These are phyloP conservation scores for Zymoseptoria brevis DNA, from an alignment of 2,329 filamentous ascomycete genomes.

Conservation along the genomic window DNA sequence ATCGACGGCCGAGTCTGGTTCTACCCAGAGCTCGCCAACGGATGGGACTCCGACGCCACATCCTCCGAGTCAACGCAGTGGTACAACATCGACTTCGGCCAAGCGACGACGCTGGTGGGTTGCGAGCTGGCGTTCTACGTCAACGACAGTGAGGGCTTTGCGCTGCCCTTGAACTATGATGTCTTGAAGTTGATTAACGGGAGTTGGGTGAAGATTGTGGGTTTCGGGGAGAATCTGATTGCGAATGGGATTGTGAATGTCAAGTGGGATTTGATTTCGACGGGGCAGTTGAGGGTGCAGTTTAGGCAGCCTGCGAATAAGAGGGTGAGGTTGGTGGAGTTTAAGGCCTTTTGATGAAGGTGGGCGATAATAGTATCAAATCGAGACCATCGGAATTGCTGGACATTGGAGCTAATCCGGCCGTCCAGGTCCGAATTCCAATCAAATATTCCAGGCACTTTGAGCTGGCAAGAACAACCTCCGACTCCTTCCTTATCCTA, in stretches of 20 bases:
- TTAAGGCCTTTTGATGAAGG: conserved; percentile 28
- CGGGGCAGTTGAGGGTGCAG: conserved; percentile 24
- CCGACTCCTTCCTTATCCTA: too few relatives aligned
- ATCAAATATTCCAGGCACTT: too few relatives aligned
- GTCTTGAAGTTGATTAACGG: conserved; percentile 23
- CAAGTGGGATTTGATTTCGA: conserved; percentile 24
- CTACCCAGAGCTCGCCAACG: conserved; percentile 33
- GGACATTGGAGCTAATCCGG: too few relatives aligned
- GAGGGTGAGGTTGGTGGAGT: conserved; percentile 33
- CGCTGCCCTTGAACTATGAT: conserved; percentile 26
- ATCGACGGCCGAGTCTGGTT: conserved; percentile 37
- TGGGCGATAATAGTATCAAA: background rate
- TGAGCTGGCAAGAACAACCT: too few relatives aligned
- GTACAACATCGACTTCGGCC: conserved; percentile 34
- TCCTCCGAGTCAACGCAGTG: conserved; percentile 26
- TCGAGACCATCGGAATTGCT: too few relatives aligned
- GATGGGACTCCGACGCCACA: conserved; percentile 30
- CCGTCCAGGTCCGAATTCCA: too few relatives aligned
- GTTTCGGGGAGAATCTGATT: conserved; percentile 18
- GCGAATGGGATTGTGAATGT: conserved; percentile 34
- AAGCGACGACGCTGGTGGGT: conserved; percentile 20
- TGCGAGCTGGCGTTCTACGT: conserved; percentile 34
- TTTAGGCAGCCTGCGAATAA: conserved; percentile 29
- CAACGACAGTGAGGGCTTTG: conserved; percentile 22
- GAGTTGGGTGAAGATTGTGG: conserved; percentile 26